Base-by-base conservation (phyloP, 805 yeast species). In the Cyberlindnera bimundalis region DNA sequence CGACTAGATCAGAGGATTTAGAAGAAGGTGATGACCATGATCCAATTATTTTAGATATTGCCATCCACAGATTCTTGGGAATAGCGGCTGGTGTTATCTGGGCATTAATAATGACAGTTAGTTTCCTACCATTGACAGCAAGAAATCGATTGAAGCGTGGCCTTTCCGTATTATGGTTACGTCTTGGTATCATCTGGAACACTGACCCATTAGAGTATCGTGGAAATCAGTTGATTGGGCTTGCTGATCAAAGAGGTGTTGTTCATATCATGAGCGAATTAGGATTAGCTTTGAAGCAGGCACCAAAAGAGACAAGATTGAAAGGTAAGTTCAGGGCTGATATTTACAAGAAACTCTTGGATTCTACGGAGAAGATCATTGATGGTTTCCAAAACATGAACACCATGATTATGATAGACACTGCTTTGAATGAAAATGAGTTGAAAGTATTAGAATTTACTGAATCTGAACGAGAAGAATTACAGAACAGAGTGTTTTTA, bases 181-280 rank as follows among this genome's bases (percentile, higher is more conserved):
- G 89, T 32, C 71, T 86, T 73, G 96, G 96, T 1, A 71, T 87
- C 17, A 71, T 80, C 8, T 86, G 95, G 95, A 81, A 81, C 50
- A 66, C 79, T 35, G 91, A 84, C 48, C 88, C 90, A 2, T 62
- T 86, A 46, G 73, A 70, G 14, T 61, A 58, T n/a, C 53, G 52
- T 18, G 56, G 60, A 26, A 60, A 36, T 5, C 35, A 37, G 6
- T 50, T 59, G 13, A 47, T 50, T 8, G 59, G 61, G 1, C 25
- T 56, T 14, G 52, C 57, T 10, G 60, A 55, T 33, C 53, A 52
- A 26, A 53, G 58, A 18, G 65, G 77, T 60, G 55, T 81, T 24
- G 79, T 80, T 48, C 62, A 65, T 10, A 68, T 81, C 11, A 71
- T 84, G 67, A 53, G 70, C 10, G 87, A 82, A 48, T 66, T 87